Evolutionary conservation across 768 basidiomycete genomes (phyloP), one percentile per base, ranked within the genome.

Genomic region (Phaffia australis): DNA sequence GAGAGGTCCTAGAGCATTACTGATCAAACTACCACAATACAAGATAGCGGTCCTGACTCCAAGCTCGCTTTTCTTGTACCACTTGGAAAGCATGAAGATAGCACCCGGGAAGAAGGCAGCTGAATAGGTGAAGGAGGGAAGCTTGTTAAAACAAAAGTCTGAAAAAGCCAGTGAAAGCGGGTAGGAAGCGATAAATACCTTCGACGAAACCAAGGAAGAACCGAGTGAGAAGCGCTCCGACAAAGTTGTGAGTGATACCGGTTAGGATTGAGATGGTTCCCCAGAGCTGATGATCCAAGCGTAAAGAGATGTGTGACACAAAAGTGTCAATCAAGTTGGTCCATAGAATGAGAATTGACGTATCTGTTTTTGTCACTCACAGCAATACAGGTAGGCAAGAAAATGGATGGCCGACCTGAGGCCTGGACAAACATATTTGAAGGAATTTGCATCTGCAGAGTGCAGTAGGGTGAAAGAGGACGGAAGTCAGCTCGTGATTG

Each of bases 1-100:
- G 16, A 90, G 77, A 1, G 87, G 81, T 3, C 88, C 88, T 73
- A 89, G 88, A 0, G 87, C 88, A 78, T 89, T 91, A 63, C 83
- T 84, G 61, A 89, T 83, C 32, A 89, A 78, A 71, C 81, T 83
- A 23, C 88, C 88, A 68, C 86, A 87, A 70, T 82, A 85, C 1
- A 87, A 76, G 42, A 85, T 77, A 0, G 84, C 83, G 2, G 82
- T 63, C n/a, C 66, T 29, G n/a, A 63, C 25, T 0, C 54, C 81
- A 50, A 89, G 78, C 72, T 89, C 88, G 42, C 78, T 79, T 54
- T 82, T 81, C 65, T 79, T 87, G 78, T 89, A 89, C 88, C 87
- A 84, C 72, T 82, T 83, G 0, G 83, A 84, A 29, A 85, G 76
- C 2, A 84, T 76, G 72, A 83, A 83, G 58, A 87, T 76, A 23